phyloP scores from a whole-genome alignment of 1,139 yeast species.

The Yamadazyma songkhlaensis region DNA sequence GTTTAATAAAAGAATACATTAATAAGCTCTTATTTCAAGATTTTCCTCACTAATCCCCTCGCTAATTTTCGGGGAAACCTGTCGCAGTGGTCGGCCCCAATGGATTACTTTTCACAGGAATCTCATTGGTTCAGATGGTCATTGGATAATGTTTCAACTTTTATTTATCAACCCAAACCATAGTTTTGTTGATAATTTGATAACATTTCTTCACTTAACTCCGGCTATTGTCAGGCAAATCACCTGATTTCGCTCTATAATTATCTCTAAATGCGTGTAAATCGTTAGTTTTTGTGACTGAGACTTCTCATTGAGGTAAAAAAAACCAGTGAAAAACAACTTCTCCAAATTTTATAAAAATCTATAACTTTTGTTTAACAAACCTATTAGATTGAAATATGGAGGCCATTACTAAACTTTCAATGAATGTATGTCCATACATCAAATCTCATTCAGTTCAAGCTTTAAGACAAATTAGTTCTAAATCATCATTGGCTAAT shows the following conservation, averaged over 20 bases:
- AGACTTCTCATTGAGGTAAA: neutral
- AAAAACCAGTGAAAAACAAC: neutral
- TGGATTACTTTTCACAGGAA: neutral
- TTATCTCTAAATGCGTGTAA: neutral
- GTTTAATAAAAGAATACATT: conserved; percentile 5
- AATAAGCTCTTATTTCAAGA: too few species aligned
- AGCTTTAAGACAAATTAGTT: conserved; percentile 54
- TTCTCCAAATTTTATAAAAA: conserved; percentile 4
- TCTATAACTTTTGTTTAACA: neutral
- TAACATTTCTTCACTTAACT: too few species aligned
- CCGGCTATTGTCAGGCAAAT: too few species aligned
- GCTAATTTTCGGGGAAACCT: neutral
- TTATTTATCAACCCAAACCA: too few species aligned
- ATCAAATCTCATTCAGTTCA: conserved; percentile 66
- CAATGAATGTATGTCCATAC: conserved; percentile 83
- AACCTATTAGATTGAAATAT: conserved; percentile 28
- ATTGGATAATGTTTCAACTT: too few species aligned
- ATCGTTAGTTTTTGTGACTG: neutral
- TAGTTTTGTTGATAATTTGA: too few species aligned
- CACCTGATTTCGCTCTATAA: neutral
- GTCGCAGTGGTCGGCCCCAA: neutral
- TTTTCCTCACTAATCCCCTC: neutral
- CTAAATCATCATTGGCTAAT: conserved; percentile 44
- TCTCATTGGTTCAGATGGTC: neutral
- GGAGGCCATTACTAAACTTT: conserved; percentile 80